A percentile compares a stretch with the other conserved stretches of the same genome.
Conservation (phyloP, 2,329 filamentous ascomycete species). For the Penicillium brevicompactum region DNA sequence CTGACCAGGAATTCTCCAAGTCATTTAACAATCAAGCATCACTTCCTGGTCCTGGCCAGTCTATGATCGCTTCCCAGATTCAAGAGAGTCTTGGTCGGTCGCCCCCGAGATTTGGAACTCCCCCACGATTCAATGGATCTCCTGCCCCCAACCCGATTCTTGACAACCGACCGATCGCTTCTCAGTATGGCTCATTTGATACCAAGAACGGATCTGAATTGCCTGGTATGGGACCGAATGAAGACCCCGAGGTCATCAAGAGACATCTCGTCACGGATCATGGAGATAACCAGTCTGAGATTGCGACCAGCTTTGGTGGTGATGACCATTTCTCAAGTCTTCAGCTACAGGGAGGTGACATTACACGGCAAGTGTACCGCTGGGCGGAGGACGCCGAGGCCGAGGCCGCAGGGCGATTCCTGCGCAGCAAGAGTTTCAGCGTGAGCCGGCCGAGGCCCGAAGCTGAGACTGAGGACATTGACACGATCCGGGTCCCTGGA, state of each 20-base stretch:
- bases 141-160: slow-evolving; percentile 55
- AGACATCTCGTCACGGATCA: slow-evolving; percentile 71
- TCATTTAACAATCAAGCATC: slow-evolving; percentile 62
- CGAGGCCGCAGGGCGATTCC: slow-evolving; percentile 58
- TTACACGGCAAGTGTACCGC: slow-evolving; percentile 91
- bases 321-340: slow-evolving; percentile 92
- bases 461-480: slow-evolving; percentile 79
- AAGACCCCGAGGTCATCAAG: slow-evolving; percentile 89
- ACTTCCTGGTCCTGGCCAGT: slow-evolving; percentile 76
- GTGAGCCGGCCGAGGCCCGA: slow-evolving; percentile 76
- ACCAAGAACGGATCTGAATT: slow-evolving; percentile 47
- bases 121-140: slow-evolving; percentile 58
- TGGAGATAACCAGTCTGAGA: slow-evolving; percentile 35
- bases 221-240: slow-evolving; percentile 60
- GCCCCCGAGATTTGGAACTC: slow-evolving; percentile 45
- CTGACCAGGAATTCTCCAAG: slow-evolving; percentile 61
- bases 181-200: slow-evolving; percentile 86
- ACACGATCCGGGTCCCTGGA: slow-evolving; percentile 87
- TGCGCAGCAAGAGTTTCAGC: slow-evolving; percentile 87
- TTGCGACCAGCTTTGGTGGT: slow-evolving; percentile 45
- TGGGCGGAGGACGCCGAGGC: slow-evolving; percentile 90
- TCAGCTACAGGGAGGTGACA: slow-evolving; percentile 88
- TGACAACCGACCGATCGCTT: slow-evolving; percentile 57
- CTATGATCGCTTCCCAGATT: slow-evolving; percentile 84
- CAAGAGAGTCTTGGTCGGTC: slow-evolving; percentile 68